Conservation (phyloP, 148 eudicot genomes). For the Dysphania ambrosioides region DNA sequence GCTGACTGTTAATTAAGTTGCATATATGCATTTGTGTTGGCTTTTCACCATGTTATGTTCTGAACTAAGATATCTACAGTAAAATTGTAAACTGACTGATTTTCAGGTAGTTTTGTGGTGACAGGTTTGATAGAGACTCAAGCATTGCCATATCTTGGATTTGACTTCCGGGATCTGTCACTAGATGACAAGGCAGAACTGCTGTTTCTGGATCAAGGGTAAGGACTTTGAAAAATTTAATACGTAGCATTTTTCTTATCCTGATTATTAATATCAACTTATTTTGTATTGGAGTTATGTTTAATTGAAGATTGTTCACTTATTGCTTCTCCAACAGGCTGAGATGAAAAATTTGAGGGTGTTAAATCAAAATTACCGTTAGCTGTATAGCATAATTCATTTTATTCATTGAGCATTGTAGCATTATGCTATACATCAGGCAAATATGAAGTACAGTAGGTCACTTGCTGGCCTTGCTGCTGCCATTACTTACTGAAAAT, state of each 20-base stretch:
- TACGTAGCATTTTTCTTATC: not conserved
- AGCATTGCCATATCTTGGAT: constrained; percentile 65
- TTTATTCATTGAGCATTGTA: not conserved
- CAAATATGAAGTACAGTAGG: not conserved
- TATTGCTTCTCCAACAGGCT: too few species aligned
- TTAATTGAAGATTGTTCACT: not conserved
- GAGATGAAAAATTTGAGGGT: too few species aligned
- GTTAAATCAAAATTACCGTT: too few species aligned
- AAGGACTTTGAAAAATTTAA: constrained; percentile 3
- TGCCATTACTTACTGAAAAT: not conserved
- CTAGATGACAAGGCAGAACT: constrained; percentile 91
- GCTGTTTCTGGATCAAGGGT: constrained; percentile 77
- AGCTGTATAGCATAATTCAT: not conserved
- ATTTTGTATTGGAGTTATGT: not conserved
- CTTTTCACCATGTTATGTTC: not conserved
- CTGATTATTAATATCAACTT: not conserved
- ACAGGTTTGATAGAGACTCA: constrained; percentile 82
- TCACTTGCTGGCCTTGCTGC: not conserved
- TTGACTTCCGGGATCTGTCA: constrained; percentile 51
- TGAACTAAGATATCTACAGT: not conserved
- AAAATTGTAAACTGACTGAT: constrained; percentile 37
- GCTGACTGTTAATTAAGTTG: not conserved
- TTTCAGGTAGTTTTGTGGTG: constrained; percentile 94
- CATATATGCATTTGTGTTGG: not conserved
- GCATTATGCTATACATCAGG: not conserved